These are phyloP conservation scores for Pestalotiopsis sp. DNA, from an alignment of 2,329 filamentous ascomycete genomes.

Conservation along the genomic window DNA sequence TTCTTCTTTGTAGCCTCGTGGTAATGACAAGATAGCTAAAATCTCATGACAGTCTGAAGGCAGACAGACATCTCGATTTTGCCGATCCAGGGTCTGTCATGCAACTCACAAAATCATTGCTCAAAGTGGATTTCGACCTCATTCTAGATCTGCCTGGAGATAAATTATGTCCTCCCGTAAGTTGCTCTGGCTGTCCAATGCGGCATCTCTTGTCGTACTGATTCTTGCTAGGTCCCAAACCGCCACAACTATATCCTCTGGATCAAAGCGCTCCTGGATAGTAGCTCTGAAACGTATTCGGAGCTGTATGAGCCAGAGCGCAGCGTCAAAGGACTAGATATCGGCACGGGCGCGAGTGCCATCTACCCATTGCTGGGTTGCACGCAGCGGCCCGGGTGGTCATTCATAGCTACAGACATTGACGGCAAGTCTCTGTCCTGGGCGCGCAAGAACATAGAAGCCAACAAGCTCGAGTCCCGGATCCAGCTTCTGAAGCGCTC, in stretches of 20 bases:
- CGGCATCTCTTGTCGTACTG: background rate
- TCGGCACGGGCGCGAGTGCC: conserved; percentile 87
- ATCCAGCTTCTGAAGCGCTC: conserved; percentile 66
- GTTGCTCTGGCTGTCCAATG: conserved; percentile 19
- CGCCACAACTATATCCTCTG: conserved; percentile 90
- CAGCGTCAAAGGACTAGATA: conserved; percentile 73
- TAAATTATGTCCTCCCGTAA: conserved; percentile 83
- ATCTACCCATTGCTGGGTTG: conserved; percentile 89
- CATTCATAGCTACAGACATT: conserved; percentile 77
- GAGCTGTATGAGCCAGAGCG: conserved; percentile 47
- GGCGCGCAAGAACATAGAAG: conserved; percentile 67
- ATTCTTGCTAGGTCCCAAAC: conserved; percentile 50
- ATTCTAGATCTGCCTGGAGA: conserved; percentile 72
- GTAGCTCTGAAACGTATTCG: conserved; percentile 52
- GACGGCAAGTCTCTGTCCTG: conserved; percentile 70
- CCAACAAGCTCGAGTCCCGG: conserved; percentile 64
- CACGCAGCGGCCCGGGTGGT: conserved; percentile 68
- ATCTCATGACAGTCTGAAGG: conserved; percentile 25
- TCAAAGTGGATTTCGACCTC: conserved; percentile 76
- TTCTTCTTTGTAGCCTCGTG: conserved; percentile 23
- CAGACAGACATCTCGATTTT: conserved; percentile 69
- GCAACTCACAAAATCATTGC: conserved; percentile 79
- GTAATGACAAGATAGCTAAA: background rate
- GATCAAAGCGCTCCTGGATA: conserved; percentile 81
- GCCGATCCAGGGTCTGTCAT: conserved; percentile 75